Evolutionary conservation across 2,329 filamentous ascomycete genomes (phyloP), one percentile per base, ranked within the genome.

Genomic region (Beauveria asiatica): DNA sequence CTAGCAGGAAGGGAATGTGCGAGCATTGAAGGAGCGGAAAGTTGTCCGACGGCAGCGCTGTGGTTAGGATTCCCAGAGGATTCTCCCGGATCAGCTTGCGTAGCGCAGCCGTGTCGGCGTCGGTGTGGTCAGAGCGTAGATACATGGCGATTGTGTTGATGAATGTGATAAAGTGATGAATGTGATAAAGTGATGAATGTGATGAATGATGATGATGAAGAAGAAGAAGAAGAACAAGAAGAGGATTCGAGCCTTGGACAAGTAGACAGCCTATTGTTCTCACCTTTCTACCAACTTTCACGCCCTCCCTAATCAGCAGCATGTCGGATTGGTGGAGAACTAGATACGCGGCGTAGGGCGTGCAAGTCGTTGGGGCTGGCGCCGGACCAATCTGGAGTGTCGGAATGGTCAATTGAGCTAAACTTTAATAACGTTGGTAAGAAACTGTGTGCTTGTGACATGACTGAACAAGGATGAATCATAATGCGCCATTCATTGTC

Each of bases 21-120:
- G 76, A 84, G 56, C 76, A 78, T 64, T 85, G 84, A 5, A 87
- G 76, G 16, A 80, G 73, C 0, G 80, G 78, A 64, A 78, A 73
- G 0, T 66, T 69, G 10, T 72, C 48, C 0, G 81, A 85, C 1
- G 72, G 66, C 48, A 88, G 81, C 5, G 82, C 83, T 0, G 85
- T 88, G 9, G 83, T 87, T 8, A 88, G 67, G 16, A 87, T 74
- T 11, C 85, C 85, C 0, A 88, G 74, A 0, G 85, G 83, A 65
- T 86, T 82, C 16, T 81, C 76, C 21, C 75, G 76, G 65, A 88
- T 83, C 56, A 88, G 74, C 59, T 79, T 70, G 39, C 79, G 79
- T 23, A 88, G 76, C 3, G 72, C 71, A 0, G 74, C 70, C 59
- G 83, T 73, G 59, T 74, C 69, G 8, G 71, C 65, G 64, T 87